Evolutionary conservation across 768 basidiomycete genomes (phyloP).

Genomic region (Termitomyces sp.): DNA sequence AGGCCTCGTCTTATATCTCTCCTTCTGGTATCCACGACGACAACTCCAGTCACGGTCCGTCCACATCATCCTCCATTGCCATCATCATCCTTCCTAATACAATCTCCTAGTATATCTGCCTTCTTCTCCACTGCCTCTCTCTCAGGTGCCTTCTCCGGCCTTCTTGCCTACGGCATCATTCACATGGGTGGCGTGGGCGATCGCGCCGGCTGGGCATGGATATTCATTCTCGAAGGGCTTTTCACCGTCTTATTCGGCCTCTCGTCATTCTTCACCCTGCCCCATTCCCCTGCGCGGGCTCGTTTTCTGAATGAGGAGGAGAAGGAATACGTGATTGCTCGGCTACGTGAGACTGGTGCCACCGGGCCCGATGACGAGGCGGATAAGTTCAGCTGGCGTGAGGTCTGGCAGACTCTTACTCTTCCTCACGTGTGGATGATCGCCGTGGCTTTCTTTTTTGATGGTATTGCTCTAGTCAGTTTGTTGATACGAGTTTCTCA

Average conservation of each 20-base stretch:
- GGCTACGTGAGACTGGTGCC: conserved; percentile 36
- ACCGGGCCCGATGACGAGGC: conserved; percentile 24
- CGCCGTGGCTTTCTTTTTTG: conserved; percentile 45
- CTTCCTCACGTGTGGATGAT: conserved; percentile 54
- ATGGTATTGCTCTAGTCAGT: conserved; percentile 27
- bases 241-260: conserved; percentile 59
- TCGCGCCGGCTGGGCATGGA: conserved; percentile 63
- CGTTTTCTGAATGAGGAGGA: conserved; percentile 48
- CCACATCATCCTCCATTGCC: background rate
- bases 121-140: conserved; percentile 52
- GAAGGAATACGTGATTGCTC: conserved; percentile 38
- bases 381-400: conserved; percentile 52
- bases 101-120: conserved; percentile 33
- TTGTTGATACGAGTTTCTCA: background rate
- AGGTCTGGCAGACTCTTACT: conserved; percentile 42
- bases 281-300: conserved; percentile 36
- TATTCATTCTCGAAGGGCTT: conserved; percentile 62
- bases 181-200: conserved; percentile 53
- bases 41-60: conserved; percentile 38
- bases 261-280: conserved; percentile 42
- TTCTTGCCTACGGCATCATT: conserved; percentile 62
- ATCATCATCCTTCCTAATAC: conserved; percentile 27
- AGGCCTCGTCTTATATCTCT: conserved; percentile 52
- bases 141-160: conserved; percentile 64
- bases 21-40: conserved; percentile 50